Evolutionary conservation across 371 early-diverging fungal species (phyloP).

Genomic region (Apophysomyces elegans): DNA sequence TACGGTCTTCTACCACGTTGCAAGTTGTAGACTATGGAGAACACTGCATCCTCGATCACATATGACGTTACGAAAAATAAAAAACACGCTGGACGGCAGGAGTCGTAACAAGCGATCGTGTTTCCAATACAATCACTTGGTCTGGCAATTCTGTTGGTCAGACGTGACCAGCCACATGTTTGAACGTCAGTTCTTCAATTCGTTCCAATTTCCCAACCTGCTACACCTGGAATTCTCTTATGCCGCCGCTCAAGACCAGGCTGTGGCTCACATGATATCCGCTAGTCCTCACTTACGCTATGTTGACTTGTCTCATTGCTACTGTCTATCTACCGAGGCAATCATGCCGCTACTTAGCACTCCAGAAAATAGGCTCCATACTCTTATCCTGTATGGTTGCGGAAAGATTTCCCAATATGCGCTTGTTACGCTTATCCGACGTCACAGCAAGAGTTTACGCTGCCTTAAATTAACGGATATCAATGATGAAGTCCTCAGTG

Average conservation of each 20-base stretch:
- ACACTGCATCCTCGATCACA: constrained; percentile 42
- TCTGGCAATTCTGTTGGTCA: constrained; percentile 35
- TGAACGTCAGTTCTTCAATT: constrained; percentile 36
- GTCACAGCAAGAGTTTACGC: constrained; percentile 32
- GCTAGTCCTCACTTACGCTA: constrained; percentile 31
- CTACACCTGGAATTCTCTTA: constrained; percentile 43
- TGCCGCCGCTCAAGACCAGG: constrained; percentile 46
- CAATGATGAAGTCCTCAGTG: constrained; percentile 33
- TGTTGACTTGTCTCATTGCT: constrained; percentile 47
- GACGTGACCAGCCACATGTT: constrained; percentile 25
- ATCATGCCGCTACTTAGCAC: constrained; percentile 39
- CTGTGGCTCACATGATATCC: constrained; percentile 36
- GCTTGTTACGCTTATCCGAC: constrained; percentile 32
- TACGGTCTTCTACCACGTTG: constrained; percentile 30
- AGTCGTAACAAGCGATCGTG: constrained; percentile 16
- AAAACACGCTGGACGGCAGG: constrained; percentile 41
- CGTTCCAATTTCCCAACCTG: constrained; percentile 41
- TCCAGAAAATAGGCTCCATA: constrained; percentile 29
- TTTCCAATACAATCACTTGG: constrained; percentile 31
- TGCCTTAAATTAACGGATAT: constrained; percentile 46
- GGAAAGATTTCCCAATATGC: constrained; percentile 38
- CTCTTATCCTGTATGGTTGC: constrained; percentile 45
- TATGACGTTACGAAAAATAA: constrained; percentile 38
- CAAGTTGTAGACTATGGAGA: constrained; percentile 39
- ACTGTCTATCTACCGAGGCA: constrained; percentile 44